Conservation (phyloP, 805 yeast species). For the Diddensiella caesifluorescens region DNA sequence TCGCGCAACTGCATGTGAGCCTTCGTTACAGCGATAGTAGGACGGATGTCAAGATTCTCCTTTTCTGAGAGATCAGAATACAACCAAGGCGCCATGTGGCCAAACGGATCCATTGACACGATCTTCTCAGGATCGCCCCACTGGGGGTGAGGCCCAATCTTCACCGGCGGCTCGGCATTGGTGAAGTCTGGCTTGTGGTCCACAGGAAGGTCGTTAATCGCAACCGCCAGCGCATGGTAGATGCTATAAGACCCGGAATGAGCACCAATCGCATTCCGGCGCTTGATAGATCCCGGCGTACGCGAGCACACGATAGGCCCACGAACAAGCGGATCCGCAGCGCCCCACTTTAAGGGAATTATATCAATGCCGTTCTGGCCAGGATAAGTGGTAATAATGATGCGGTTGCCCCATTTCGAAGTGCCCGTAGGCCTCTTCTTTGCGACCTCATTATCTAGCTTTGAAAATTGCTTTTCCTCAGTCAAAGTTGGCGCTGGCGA, state of each 20-base stretch:
- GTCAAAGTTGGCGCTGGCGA: background rate
- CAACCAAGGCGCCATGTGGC: conserved; percentile 60
- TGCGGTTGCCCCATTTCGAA: conserved; percentile 29
- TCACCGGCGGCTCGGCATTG: conserved; percentile 57
- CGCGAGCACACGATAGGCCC: conserved; percentile 58
- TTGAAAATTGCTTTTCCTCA: conserved; percentile 2
- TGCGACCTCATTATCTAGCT: background rate
- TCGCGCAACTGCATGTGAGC: conserved; percentile 60
- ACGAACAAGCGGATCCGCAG: conserved; percentile 41
- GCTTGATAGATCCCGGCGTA: conserved; percentile 42
- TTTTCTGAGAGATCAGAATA: conserved; percentile 40
- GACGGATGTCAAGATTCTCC: conserved; percentile 53
- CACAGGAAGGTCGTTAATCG: conserved; percentile 50
- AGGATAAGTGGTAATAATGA: conserved; percentile 50
- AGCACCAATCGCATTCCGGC: conserved; percentile 61
- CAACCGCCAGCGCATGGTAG: conserved; percentile 62
- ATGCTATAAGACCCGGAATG: conserved; percentile 60
- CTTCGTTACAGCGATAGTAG: conserved; percentile 62
- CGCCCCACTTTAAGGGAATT: conserved; percentile 50
- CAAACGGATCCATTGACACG: conserved; percentile 62
- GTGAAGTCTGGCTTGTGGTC: conserved; percentile 55
- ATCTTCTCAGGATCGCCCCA: conserved; percentile 55
- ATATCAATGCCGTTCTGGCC: conserved; percentile 47
- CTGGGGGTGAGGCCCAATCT: conserved; percentile 48
- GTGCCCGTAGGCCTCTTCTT: background rate